Percentiles rank a stretch among this genome's conserved stretches.
These are phyloP conservation scores for Trametes cingulata DNA, from an alignment of 768 basidiomycete species.

Conservation along the genomic window DNA sequence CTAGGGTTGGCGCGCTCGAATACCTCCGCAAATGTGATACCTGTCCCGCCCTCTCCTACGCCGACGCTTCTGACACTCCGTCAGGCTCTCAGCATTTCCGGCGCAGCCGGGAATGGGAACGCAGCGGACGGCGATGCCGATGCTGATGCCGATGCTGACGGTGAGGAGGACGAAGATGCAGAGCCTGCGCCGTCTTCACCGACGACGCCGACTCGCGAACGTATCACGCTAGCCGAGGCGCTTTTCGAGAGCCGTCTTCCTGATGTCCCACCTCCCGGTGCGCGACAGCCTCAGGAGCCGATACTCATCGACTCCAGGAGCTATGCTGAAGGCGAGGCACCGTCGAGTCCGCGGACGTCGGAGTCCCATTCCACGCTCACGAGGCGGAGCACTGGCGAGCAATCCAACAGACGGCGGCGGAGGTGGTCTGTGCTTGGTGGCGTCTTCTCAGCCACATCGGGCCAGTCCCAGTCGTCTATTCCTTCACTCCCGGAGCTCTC, in stretches of 20 bases:
- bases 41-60: conserved; percentile 53
- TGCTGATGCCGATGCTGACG: conserved; percentile 50
- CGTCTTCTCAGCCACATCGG: conserved; percentile 36
- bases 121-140: conserved; percentile 30
- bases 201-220: conserved; percentile 45
- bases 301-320: conserved; percentile 53
- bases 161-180: conserved; percentile 50
- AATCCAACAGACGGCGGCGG: conserved; percentile 49
- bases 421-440: conserved; percentile 74
- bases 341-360: conserved; percentile 48
- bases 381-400: conserved; percentile 34
- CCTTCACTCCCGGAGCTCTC: conserved; percentile 22
- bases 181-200: conserved; percentile 33
- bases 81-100: conserved; percentile 58
- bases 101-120: conserved; percentile 29
- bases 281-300: conserved; percentile 64
- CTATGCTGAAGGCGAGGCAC: conserved; percentile 44
- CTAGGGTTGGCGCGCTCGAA: conserved; percentile 37
- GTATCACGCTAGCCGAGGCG: conserved; percentile 71
- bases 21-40: conserved; percentile 38
- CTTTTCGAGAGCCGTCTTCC: conserved; percentile 80
- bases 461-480: conserved; percentile 25
- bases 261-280: conserved; percentile 69
- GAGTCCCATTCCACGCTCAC: conserved; percentile 36
- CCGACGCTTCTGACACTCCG: conserved; percentile 65